phyloP scores from a whole-genome alignment of 495 filamentous ascomycete species.

The Hypoxylon cercidicola region DNA sequence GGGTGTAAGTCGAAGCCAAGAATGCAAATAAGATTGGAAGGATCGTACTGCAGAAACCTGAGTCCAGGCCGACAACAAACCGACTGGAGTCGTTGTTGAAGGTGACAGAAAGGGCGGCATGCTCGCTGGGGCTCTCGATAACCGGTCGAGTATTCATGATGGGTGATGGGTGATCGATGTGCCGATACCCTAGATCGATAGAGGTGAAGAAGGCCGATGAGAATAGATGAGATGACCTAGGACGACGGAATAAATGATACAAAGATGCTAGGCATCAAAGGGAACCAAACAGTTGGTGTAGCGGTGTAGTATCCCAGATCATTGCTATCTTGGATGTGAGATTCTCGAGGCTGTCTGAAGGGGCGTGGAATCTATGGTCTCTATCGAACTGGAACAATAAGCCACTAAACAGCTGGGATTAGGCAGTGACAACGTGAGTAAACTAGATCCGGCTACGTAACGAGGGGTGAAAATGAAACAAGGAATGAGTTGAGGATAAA shows the following conservation, averaged over 20 bases:
- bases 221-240: constrained; percentile 1
- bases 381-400: constrained; percentile 11
- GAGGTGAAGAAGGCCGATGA: constrained; percentile 9
- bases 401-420: constrained; percentile 3
- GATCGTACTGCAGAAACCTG: constrained; percentile 86
- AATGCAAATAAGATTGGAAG: constrained; percentile 13
- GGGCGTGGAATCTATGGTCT: constrained; percentile 2
- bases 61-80: constrained; percentile 89
- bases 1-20: constrained; percentile 27
- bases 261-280: constrained; percentile 33
- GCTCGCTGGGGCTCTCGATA: constrained; percentile 79
- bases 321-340: constrained; percentile 32
- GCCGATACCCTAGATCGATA: constrained; percentile 13
- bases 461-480: too few relatives aligned
- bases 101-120: constrained; percentile 80
- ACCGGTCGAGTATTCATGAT: constrained; percentile 90
- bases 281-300: constrained; percentile 30
- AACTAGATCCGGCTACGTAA: too few relatives aligned
- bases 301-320: constrained; percentile 28
- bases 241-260: constrained; percentile 15
- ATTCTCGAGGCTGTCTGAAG: constrained; percentile 27
- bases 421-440: too few relatives aligned
- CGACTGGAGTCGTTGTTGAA: constrained; percentile 90
- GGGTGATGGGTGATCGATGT: constrained; percentile 31
- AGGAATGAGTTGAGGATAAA: constrained; percentile 3